Conservation (phyloP, 177 flowering plant species). For the Vitis hybrid region DNA sequence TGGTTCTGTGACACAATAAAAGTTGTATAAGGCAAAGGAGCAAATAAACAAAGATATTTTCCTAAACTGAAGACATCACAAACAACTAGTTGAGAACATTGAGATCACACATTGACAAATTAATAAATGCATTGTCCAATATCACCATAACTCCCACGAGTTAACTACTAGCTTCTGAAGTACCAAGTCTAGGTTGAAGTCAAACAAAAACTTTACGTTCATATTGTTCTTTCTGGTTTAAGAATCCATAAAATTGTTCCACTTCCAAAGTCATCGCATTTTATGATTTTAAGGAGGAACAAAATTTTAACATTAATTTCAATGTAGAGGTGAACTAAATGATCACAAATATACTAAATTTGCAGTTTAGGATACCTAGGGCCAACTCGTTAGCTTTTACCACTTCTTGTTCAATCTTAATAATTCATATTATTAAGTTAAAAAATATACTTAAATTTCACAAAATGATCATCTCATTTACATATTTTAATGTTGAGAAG, state of each 20-base stretch:
- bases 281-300: too few relatives aligned
- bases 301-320: too few relatives aligned
- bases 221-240: not conserved
- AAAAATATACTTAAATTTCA: too few relatives aligned
- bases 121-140: not conserved
- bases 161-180: not conserved
- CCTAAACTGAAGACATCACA: not conserved
- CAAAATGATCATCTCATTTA: too few relatives aligned
- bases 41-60: not conserved
- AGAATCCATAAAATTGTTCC: too few relatives aligned
- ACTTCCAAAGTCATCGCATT: not conserved
- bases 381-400: too few relatives aligned
- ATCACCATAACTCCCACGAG: not conserved
- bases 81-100: not conserved
- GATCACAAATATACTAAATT: too few relatives aligned
- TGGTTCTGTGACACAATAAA: slow-evolving; percentile 59
- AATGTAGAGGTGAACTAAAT: too few relatives aligned
- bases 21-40: not conserved
- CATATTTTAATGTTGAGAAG: too few relatives aligned
- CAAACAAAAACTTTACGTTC: not conserved
- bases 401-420: too few relatives aligned
- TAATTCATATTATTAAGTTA: too few relatives aligned
- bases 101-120: not conserved
- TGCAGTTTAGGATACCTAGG: too few relatives aligned
- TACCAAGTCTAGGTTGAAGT: not conserved